These are phyloP conservation scores for Podospora conica DNA, from an alignment of 495 filamentous ascomycete species.

Conservation along the genomic window DNA sequence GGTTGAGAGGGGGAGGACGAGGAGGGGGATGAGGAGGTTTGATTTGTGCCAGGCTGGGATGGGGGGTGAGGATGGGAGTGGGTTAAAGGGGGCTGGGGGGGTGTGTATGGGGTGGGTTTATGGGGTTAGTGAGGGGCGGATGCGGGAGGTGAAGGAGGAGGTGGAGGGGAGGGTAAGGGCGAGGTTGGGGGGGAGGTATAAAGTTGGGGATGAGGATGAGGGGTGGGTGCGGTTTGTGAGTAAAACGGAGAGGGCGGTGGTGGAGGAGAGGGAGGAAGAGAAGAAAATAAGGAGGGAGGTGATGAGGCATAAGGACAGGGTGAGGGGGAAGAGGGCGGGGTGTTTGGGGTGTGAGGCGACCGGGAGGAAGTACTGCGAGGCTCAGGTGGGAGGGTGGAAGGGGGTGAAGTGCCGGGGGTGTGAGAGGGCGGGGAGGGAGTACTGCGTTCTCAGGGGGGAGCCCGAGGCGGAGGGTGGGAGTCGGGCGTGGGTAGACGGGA, in stretches of 20 bases:
- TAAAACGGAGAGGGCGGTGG: background rate
- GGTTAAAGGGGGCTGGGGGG: background rate
- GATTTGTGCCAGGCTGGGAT: background rate
- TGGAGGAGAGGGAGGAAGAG: background rate
- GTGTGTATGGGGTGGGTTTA: background rate
- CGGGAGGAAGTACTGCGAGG: background rate
- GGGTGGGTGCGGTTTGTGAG: no score
- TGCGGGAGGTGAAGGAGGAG: no score
- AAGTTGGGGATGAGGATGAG: no score
- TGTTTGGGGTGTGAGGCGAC: background rate
- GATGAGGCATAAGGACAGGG: background rate
- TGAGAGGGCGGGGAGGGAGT: background rate
- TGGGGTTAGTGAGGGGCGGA: no score
- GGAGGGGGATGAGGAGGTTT: background rate
- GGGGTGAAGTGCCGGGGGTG: background rate
- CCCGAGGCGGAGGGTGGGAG: background rate
- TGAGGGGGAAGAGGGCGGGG: background rate
- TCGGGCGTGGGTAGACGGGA: background rate
- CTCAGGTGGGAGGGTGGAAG: background rate
- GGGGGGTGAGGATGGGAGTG: background rate
- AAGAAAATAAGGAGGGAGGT: background rate
- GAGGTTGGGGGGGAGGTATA: no score
- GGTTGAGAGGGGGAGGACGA: background rate
- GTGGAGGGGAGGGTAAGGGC: background rate
- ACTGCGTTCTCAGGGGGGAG: background rate